phyloP scores from a whole-genome alignment of 2,329 filamentous ascomycete species.

The Conoideocrella luteorostrata region DNA sequence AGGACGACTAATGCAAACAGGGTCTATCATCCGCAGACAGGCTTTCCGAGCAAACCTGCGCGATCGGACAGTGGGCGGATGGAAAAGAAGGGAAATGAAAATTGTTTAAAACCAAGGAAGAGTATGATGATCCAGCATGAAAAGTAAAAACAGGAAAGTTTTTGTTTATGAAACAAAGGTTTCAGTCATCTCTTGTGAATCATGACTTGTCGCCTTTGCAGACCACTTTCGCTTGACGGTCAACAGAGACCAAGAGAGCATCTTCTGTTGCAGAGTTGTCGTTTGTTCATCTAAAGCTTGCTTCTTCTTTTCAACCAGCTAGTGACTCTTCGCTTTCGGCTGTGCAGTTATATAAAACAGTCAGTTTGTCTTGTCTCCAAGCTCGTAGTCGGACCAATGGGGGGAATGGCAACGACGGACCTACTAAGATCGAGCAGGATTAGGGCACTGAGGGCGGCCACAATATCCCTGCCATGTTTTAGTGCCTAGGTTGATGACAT shows the following conservation, averaged over 20 bases:
- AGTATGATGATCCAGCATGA: conserved; percentile 1
- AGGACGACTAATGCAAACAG: background rate
- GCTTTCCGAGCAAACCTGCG: background rate
- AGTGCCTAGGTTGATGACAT: conserved; percentile 20
- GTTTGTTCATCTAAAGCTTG: conserved; percentile 18
- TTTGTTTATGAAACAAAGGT: background rate
- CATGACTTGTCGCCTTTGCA: too few species aligned
- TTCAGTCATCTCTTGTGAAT: too few species aligned
- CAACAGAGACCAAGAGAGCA: background rate
- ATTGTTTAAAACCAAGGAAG: conserved; percentile 5
- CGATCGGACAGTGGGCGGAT: too few species aligned
- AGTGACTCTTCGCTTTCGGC: background rate
- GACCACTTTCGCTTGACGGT: background rate
- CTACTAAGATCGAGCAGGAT: conserved; percentile 16
- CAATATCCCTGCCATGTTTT: conserved; percentile 28
- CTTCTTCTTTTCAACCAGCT: conserved; percentile 10
- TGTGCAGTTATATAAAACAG: background rate
- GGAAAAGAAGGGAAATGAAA: conserved; percentile 4
- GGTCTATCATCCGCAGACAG: background rate
- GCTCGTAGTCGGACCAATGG: background rate
- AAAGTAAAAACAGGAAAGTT: too few species aligned
- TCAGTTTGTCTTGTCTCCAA: background rate
- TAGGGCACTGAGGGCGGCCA: conserved; percentile 23
- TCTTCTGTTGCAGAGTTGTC: conserved; percentile 6
- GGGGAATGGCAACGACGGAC: background rate